Evolutionary conservation across 2,329 filamentous ascomycete genomes (phyloP), one percentile per base, ranked within the genome.

Genomic region (Phyllosticta citrichinensis): DNA sequence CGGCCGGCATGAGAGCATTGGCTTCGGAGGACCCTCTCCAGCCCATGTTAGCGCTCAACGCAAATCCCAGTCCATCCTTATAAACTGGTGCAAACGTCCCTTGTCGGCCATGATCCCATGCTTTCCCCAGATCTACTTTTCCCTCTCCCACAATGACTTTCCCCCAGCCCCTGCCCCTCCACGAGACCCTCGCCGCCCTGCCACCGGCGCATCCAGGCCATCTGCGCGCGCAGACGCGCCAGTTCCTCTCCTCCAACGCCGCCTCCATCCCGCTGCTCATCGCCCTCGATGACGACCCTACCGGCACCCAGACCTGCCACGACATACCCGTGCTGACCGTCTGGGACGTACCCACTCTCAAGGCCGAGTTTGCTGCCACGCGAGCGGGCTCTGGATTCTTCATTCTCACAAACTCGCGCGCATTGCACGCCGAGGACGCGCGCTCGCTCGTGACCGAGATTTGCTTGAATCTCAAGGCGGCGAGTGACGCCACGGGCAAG

Each of bases 221-320:
- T 55, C 64, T 68, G 24, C 66, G 67, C 47, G 63, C 64, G 8
- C 65, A 64, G 51, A 68, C 65, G 5, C 67, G 67, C 27, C 33
- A 62, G 8, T 63, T 64, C 14, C 66, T 68, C 19, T 62, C 64
- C 57, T 53, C 62, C 10, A 66, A 63, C 50, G 58, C 67, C 2
- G 24, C 58, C n/a, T 52, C 64, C 17, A 68, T 67, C 12, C 69
- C 68, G 1, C 64, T 70, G 9, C 62, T 71, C 6, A 71, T 80
- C 4, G 73, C 73, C 1, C 72, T 80, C 5, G 81, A 83, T 58
- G 81, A 84, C 62, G 81, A 84, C 60, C 81, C 81, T 33, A 84
- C 82, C 0, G 81, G 81, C n/a, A 84, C 81, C 0, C 82, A 84
- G 66, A 84, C 82, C n/a, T 83, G 81, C 68, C 80, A 84, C 68